Base-by-base conservation (phyloP, 371 early-diverging fungal species). In the Cladochytrium tenue region DNA sequence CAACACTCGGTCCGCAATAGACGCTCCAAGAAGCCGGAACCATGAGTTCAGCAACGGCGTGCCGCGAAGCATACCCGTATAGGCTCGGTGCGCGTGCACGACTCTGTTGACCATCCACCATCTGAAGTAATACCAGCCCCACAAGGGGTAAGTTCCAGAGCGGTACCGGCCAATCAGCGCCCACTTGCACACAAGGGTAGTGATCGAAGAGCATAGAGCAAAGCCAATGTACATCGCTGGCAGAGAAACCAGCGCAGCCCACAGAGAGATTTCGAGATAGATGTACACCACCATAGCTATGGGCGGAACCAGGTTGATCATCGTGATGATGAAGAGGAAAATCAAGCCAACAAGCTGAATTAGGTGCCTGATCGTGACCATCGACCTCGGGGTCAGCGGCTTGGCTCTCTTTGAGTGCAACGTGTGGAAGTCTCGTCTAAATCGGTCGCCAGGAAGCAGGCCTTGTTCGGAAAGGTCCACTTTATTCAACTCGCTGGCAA, bases 81-180 rank as follows among this genome's bases (percentile, higher is more conserved):
- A 31, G 31, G 36, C 33, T 52, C 52, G 23, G 35, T 62, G 50
- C 50, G 56, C 63, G 31, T 35, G 23, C 51, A 62, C 34, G 31
- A 62, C 56, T 53, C 64, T 35, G 5, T 62, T 56, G 2, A 65
- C 65, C 25, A 72, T 35, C 72, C 72, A 72, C 72, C 72, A 72
- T 10, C 72, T 57, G 17, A 66, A 28, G 53, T 72, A 62, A 59
- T 67, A 68, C 25, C 33, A 34, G n/a, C 69, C 65, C 69, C 69
- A 68, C 25, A 73, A 33, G 15, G 73, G 69, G 36, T 66, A 73
- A 26, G 28, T 53, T 1, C 73, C 73, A 13, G 69, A 66, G 13
- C 53, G 36, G 63, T 73, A 73, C n/a, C 66, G 61, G 26, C 73
- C 73, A 31, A 73, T 69, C 17, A 73, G 56, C 10, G 59, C n/a